Evolutionary conservation across 2,329 filamentous ascomycete species (phyloP).

Genomic region (Botrytis tulipae): DNA sequence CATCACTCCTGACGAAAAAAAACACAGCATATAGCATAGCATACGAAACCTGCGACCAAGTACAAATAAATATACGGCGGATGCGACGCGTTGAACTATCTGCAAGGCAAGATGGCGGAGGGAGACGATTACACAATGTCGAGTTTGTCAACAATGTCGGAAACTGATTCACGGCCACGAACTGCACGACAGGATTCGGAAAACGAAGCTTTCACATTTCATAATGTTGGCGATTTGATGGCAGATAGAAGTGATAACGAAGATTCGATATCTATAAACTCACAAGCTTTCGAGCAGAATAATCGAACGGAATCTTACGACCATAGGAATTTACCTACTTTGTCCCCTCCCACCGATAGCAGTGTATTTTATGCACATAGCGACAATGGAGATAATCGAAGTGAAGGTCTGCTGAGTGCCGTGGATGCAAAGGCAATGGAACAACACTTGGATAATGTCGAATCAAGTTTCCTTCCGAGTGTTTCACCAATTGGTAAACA

Average conservation of each 20-base stretch:
- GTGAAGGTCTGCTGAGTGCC: slow-evolving; percentile 30
- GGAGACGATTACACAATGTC: slow-evolving; percentile 27
- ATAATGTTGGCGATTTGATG: slow-evolving; percentile 35
- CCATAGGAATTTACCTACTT: slow-evolving; percentile 30
- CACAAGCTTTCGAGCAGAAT: slow-evolving; percentile 25
- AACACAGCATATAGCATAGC: not conserved
- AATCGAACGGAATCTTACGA: slow-evolving; percentile 31
- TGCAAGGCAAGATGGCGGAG: slow-evolving; percentile 34
- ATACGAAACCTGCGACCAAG: slow-evolving; percentile 7
- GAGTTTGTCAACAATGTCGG: slow-evolving; percentile 19
- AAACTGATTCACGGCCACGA: slow-evolving; percentile 30
- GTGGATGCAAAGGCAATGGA: slow-evolving; percentile 39
- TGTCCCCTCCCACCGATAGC: slow-evolving; percentile 33
- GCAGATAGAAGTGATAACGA: slow-evolving; percentile 32
- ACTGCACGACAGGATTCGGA: slow-evolving; percentile 33
- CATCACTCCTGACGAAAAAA: slow-evolving; percentile 18
- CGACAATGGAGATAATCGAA: slow-evolving; percentile 30
- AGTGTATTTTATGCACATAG: slow-evolving; percentile 35
- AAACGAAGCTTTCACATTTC: slow-evolving; percentile 34
- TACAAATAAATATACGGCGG: slow-evolving; percentile 17
- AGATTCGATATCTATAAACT: slow-evolving; percentile 31
- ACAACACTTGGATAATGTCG: slow-evolving; percentile 58
- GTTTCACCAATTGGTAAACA: slow-evolving; percentile 53
- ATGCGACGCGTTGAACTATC: slow-evolving; percentile 33
- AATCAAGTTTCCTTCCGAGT: slow-evolving; percentile 62